Base-by-base conservation (phyloP, 441 rosid genomes). In the Euphorbia celastroides region DNA sequence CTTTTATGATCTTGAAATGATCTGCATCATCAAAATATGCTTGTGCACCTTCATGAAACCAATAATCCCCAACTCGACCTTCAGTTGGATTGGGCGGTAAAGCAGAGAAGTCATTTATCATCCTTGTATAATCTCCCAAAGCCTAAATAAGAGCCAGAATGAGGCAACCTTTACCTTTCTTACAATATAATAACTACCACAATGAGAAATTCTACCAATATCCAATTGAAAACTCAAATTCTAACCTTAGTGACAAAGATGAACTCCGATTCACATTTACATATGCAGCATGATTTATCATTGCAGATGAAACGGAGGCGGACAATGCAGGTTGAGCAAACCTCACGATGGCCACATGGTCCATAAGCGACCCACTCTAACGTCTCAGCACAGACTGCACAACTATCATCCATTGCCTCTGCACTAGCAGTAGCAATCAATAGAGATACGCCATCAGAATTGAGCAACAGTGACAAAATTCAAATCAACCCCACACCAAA, bases 281-380 rank as follows among this genome's bases (percentile, higher is more conserved):
- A 92, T 64, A 92, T 89, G 78, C 98, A 92, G 80, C 98, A 92
- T 10, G 84, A 80, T 62, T 78, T 79, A 78, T 89, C 96, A 42
- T 77, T 74, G 75, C 87, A 85, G 64, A 92, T 82, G 80, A 92
- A 88, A 54, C 96, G 95, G 71, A 92, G 96, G 31, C 91, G 94
- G 64, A 83, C 83, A 11, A 86, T 87, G 82, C 98, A 89, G 52
- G 93, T 92, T 10, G 95, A 83, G 82, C 96, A 89, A 19, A 89
- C 91, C 31, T 92, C 96, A 14, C 86, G 86, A 75, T 92, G 96
- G 17, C 88, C 91, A 63, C 91, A 92, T 0, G 88, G 70, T n/a
- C 95, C 95, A 50, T 88, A 89, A 4, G 95, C 96, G 68, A 88
- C 93, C 96, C 98, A 92, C 72, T 92, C 91, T 64, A 92, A 78